A percentile compares a stretch with the other conserved stretches of the same genome.
Conservation (phyloP, 225 moss, liverwort and hornwort genomes). For the Lunularia cruciata region DNA sequence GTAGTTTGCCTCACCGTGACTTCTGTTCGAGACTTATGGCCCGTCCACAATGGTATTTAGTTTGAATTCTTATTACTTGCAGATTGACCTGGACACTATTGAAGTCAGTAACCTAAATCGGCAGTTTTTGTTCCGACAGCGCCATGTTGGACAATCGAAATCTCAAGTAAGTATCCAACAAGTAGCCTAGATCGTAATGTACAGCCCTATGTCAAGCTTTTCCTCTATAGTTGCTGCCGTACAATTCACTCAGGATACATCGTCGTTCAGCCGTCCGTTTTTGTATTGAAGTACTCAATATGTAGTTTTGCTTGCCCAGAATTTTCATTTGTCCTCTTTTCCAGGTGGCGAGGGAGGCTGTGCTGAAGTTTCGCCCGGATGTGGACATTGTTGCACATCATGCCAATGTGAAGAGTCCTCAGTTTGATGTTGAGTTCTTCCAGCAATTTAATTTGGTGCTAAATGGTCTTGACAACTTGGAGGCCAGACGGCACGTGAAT, state of each 20-base stretch:
- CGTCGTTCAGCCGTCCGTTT: not conserved
- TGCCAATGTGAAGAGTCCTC: slow-evolving; percentile 83
- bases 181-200: too few relatives aligned
- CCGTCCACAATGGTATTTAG: too few relatives aligned
- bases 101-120: slow-evolving; percentile 99
- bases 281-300: too few relatives aligned
- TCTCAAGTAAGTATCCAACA: slow-evolving; percentile 56
- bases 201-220: too few relatives aligned
- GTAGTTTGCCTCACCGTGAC: too few relatives aligned
- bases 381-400: slow-evolving; percentile 92
- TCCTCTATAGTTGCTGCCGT: too few relatives aligned
- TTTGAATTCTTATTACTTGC: slow-evolving; percentile 16
- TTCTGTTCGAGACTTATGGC: too few relatives aligned
- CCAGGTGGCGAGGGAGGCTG: slow-evolving; percentile 95
- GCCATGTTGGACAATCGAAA: slow-evolving; percentile 95
- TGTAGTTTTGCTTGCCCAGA: too few relatives aligned
- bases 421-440: slow-evolving; percentile 91
- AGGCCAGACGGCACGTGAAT: slow-evolving; percentile 97
- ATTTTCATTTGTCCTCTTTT: too few relatives aligned
- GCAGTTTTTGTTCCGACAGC: slow-evolving; percentile 93
- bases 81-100: slow-evolving; percentile 99
- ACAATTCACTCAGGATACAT: too few relatives aligned
- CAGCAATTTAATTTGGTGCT: slow-evolving; percentile 91
- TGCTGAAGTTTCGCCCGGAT: slow-evolving; percentile 84
- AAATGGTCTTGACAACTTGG: slow-evolving; percentile 95